Base-by-base conservation (phyloP, 2,329 filamentous ascomycete genomes). In the Colletotrichum sp. region DNA sequence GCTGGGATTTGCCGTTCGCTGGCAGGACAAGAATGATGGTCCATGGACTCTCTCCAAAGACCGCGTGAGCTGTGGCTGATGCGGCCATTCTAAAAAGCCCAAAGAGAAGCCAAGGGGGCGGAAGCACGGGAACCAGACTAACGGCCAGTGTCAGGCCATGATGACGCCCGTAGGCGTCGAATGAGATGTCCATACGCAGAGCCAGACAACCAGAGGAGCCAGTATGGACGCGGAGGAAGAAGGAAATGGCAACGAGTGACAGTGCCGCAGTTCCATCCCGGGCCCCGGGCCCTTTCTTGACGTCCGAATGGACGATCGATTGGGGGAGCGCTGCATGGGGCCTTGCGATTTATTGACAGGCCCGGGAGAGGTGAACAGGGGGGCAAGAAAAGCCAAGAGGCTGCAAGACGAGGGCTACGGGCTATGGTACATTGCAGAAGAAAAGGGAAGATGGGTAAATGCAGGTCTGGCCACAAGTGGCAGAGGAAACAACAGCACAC, bases 91-190 rank as follows among this genome's bases (percentile, higher is more conserved):
- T 24, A 15, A 24, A n/a, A 28, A 57, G 24, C 48, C 67, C 18
- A 36, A 7, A 30, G 1, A 18, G 32, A 43, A 34, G 21, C 24
- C 63, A 16, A 55, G 55, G 18, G n/a, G 18, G 52, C 30, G 55
- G 55, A 34, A 64, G 68, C 18, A 43, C 36, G 69, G 39, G 32
- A 39, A 69, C 18, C 16, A 39, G 64, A 36, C 64, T 39, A 73
- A 68, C 16, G 73, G 59, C 26, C 30, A 52, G 28, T 39, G 72
- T 75, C 75, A 75, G 72, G 64, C 75, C 72, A 77, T 68, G 59
- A 77, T 77, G 75, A 75, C 75, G 75, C 75, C 67, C 48, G 43
- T 24, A 64, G 72, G 75, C 75, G 34, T 71, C 39, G 63, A 73
- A n/a, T 32, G 63, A 73, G 55, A 72, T 60, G 65, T 34, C 39